These are phyloP conservation scores for Mediolabrus comicus DNA, from an alignment of 108 stramenopile genomes.

Conservation along the genomic window DNA sequence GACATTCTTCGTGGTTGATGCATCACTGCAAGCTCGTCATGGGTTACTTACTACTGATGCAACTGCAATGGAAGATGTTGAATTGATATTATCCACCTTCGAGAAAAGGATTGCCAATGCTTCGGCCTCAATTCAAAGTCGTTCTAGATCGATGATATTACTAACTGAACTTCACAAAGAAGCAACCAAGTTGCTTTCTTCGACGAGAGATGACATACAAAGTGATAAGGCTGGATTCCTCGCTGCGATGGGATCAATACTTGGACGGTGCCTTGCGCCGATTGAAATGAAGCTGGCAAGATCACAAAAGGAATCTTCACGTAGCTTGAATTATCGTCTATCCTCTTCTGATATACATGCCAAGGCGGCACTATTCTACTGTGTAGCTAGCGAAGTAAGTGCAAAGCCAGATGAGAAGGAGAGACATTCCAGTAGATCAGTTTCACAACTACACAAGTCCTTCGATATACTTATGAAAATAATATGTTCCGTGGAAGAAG, in stretches of 20 bases:
- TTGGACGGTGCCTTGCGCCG: constrained; percentile 32
- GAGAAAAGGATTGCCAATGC: constrained; percentile 3
- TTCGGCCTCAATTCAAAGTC: constrained; percentile 11
- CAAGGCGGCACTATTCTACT: constrained; percentile 32
- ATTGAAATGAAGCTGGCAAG: constrained; percentile 21
- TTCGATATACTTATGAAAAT: constrained; percentile 23
- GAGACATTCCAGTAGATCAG: constrained; percentile 7
- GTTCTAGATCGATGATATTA: constrained; percentile 27
- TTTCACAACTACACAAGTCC: constrained; percentile 21
- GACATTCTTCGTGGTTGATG: neutral
- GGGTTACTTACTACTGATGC: neutral
- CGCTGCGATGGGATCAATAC: constrained; percentile 18
- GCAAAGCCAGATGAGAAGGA: neutral
- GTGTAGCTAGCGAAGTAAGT: constrained; percentile 6
- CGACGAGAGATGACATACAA: neutral
- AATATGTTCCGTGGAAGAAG: constrained; percentile 1
- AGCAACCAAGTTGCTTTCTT: constrained; percentile 28
- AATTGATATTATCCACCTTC: neutral
- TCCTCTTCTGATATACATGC: constrained; percentile 27
- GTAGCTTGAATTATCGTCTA: constrained; percentile 18
- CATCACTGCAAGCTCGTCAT: neutral
- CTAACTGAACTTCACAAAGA: constrained; percentile 30
- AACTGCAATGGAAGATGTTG: neutral
- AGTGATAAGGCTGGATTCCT: neutral
- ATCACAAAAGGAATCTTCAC: constrained; percentile 5